These are phyloP conservation scores for Cercospora nicotianae DNA, from an alignment of 2,329 filamentous ascomycete genomes.

Conservation along the genomic window DNA sequence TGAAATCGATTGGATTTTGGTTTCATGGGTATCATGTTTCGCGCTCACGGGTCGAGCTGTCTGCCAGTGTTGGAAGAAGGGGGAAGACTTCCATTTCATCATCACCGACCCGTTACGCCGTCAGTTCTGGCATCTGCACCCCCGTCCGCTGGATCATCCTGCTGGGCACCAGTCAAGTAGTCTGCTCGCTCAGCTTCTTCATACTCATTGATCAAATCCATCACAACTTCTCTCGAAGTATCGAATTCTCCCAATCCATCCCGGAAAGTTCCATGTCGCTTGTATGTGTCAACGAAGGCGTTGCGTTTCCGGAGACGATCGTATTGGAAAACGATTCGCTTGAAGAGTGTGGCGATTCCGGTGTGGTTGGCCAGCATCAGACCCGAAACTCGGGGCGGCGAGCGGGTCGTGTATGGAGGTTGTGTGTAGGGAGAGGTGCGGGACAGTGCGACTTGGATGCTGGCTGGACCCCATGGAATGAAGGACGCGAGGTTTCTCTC, in stretches of 20 bases:
- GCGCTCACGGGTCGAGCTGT: constrained; percentile 42
- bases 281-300: constrained; percentile 94
- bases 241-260: constrained; percentile 95
- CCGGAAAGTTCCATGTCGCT: constrained; percentile 89
- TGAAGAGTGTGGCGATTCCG: constrained; percentile 94
- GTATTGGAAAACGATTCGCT: constrained; percentile 88
- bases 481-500: constrained; percentile 93
- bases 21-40: constrained; percentile 40
- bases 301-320: constrained; percentile 94
- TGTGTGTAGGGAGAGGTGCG: constrained; percentile 96
- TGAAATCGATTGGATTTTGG: not conserved
- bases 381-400: constrained; percentile 82
- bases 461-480: constrained; percentile 97
- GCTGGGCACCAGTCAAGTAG: constrained; percentile 67
- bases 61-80: too few relatives aligned
- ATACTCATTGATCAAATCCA: constrained; percentile 89
- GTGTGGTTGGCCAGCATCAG: constrained; percentile 99
- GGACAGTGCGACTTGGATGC: constrained; percentile 94
- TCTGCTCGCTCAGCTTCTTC: constrained; percentile 90
- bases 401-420: constrained; percentile 90
- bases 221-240: constrained; percentile 86
- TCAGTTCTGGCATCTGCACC: constrained; percentile 42
- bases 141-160: constrained; percentile 32
- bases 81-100: not conserved
- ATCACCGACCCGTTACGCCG: constrained; percentile 45